phyloP scores from a whole-genome alignment of 495 filamentous ascomycete genomes.

The Bryoglossum gracile region DNA sequence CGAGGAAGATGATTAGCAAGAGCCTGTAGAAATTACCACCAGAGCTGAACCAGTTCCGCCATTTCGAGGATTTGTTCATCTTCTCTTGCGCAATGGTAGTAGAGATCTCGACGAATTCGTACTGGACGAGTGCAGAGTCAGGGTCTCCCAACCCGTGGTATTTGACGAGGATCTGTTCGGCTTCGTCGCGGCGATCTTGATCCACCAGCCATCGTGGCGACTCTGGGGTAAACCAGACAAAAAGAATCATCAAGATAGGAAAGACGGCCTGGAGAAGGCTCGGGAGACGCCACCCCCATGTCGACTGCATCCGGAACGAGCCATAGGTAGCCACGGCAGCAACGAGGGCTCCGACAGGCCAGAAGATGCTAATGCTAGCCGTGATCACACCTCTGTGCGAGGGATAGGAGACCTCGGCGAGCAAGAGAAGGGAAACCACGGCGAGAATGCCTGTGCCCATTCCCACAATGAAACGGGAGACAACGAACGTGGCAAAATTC shows the following conservation, averaged over 20 bases:
- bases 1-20: conserved; percentile 28
- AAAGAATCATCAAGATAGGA: conserved; percentile 1
- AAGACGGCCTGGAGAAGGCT: conserved; percentile 8
- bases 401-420: conserved; percentile 47
- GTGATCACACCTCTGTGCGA: conserved; percentile 52
- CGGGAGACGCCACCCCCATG: conserved; percentile 15
- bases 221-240: conserved; percentile 51
- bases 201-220: conserved; percentile 68
- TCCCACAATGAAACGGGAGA: conserved; percentile 35
- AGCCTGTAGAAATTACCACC: conserved; percentile 13
- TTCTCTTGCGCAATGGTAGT: conserved; percentile 4
- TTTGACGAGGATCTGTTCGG: conserved; percentile 48
- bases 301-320: background rate
- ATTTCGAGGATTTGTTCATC: background rate
- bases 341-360: conserved; percentile 41
- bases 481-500: conserved; percentile 35
- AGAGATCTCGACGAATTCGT: conserved; percentile 11
- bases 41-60: conserved; percentile 8
- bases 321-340: conserved; percentile 31
- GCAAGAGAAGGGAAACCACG: conserved; percentile 42
- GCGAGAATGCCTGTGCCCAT: conserved; percentile 46
- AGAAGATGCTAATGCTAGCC: conserved; percentile 57
- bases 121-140: conserved; percentile 1
- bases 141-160: conserved; percentile 12
- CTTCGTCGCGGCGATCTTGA: conserved; percentile 57